Base-by-base conservation (phyloP, 2,329 filamentous ascomycete genomes). In the Colletotrichum tofieldiae region DNA sequence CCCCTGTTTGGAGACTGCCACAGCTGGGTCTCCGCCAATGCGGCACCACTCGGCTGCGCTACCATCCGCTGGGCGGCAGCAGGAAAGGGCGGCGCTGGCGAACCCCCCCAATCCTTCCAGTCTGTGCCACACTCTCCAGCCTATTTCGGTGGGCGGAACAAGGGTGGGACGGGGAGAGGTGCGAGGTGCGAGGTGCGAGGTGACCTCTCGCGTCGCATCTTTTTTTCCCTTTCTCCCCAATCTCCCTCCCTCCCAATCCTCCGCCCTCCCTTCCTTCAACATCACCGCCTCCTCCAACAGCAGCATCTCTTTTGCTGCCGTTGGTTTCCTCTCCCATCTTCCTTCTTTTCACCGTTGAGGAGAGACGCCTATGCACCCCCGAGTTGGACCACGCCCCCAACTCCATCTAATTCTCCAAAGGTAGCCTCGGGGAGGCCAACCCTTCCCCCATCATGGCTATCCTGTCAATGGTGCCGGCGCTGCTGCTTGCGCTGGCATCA, bases 401-500 rank as follows among this genome's bases (percentile, higher is more conserved):
- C 56, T 55, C 39, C 32, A 55, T 61, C 67, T 62, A 58, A 71
- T 60, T 26, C 45, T 58, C 23, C 67, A 29, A 58, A 62, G 68
- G 39, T 71, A 56, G 73, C 73, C 63, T 60, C 45, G 71, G 67
- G 67, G 67, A 74, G 71, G 73, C 72, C 62, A 62, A 67, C 64
- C 51, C 55, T 71, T 65, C 56, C 71, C 73, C 63, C 65, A 65
- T 64, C 68, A 75, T 75, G 73, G 73, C 73, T 60, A 41, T 71
- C 62, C 65, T 72, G 23, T 64, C 75, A 63, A 69, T 56, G 65
- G 67, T 78, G 76, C 73, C 77, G 56, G 69, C 73, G 73, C 75
- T 81, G 64, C 73, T 79, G 58, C 80, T 87, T 54, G 83, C 84
- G 51, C 76, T 90, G 47, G 65, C 65, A 61, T 81, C 85, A 67